Conservation (phyloP, 768 basidiomycete species). For the Candolleomyces eurysporus region DNA sequence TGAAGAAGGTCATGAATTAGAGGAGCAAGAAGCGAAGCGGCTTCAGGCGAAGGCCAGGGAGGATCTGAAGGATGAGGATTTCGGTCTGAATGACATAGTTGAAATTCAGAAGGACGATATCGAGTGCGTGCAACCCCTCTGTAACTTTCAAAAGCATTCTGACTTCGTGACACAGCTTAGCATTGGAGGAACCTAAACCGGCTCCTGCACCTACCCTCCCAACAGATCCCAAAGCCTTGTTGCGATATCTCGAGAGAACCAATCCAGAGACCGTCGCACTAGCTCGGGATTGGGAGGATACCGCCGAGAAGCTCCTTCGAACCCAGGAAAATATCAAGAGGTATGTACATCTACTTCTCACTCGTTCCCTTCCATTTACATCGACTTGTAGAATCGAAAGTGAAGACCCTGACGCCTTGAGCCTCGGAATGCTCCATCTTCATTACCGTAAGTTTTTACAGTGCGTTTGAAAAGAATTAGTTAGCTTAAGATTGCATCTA, state of each 20-base stretch:
- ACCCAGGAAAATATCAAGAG: constrained; percentile 51
- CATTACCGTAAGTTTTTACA: constrained; percentile 76
- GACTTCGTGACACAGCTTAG: constrained; percentile 21
- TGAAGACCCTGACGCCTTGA: constrained; percentile 49
- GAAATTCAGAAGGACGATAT: constrained; percentile 31
- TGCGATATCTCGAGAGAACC: constrained; percentile 71
- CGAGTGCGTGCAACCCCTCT: constrained; percentile 28
- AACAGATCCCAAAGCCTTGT: constrained; percentile 55
- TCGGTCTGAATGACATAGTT: constrained; percentile 68
- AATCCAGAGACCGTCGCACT: constrained; percentile 78
- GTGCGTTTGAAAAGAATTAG: not conserved
- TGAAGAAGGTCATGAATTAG: constrained; percentile 85
- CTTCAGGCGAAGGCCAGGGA: constrained; percentile 76
- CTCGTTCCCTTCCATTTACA: not conserved
- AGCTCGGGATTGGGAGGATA: constrained; percentile 82
- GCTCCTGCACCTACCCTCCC: constrained; percentile 36
- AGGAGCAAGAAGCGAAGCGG: constrained; percentile 82
- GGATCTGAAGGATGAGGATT: constrained; percentile 74
- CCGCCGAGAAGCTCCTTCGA: constrained; percentile 50
- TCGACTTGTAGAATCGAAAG: constrained; percentile 42
- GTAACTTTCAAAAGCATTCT: constrained; percentile 1
- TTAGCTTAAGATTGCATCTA: constrained; percentile 26
- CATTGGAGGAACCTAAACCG: constrained; percentile 35
- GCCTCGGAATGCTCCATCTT: constrained; percentile 72
- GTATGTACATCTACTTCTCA: constrained; percentile 34